These are phyloP conservation scores for Chenopodium berlandieri DNA, from an alignment of 148 eudicot species.

Conservation along the genomic window DNA sequence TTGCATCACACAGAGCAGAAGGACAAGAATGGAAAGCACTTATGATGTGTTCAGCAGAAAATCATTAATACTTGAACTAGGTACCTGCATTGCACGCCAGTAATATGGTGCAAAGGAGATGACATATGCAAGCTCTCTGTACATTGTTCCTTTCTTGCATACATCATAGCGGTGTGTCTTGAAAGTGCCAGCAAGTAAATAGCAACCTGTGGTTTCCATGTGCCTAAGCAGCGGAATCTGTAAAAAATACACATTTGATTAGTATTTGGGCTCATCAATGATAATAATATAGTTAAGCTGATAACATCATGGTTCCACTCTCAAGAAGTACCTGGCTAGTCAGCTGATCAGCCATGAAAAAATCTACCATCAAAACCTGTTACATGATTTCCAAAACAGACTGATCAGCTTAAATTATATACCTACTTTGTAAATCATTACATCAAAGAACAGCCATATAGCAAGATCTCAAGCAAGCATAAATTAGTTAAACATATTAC, in stretches of 20 bases:
- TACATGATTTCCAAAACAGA: slow-evolving; percentile 7
- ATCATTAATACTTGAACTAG: background rate
- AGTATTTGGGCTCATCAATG: background rate
- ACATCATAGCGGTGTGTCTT: slow-evolving; percentile 52
- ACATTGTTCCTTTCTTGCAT: slow-evolving; percentile 67
- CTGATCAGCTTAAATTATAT: background rate
- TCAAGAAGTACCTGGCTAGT: slow-evolving; percentile 78
- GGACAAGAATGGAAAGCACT: background rate
- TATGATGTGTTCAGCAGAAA: background rate
- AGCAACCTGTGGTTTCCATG: slow-evolving; percentile 80
- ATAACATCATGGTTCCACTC: background rate
- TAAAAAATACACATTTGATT: background rate
- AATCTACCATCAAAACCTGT: slow-evolving; percentile 92
- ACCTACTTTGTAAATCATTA: background rate
- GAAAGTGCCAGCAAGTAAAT: slow-evolving; percentile 68
- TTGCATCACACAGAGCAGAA: background rate
- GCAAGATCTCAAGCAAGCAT: background rate
- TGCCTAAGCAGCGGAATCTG: slow-evolving; percentile 81
- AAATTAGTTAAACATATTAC: slow-evolving; percentile 24
- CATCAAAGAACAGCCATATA: background rate
- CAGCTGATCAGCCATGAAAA: slow-evolving; percentile 99
- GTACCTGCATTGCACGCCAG: slow-evolving; percentile 99
- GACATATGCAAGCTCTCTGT: slow-evolving; percentile 76
- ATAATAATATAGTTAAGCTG: background rate
- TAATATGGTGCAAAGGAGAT: slow-evolving; percentile 95